These are phyloP conservation scores for Acacia confusa DNA, from an alignment of 306 rosid genomes.

Conservation along the genomic window DNA sequence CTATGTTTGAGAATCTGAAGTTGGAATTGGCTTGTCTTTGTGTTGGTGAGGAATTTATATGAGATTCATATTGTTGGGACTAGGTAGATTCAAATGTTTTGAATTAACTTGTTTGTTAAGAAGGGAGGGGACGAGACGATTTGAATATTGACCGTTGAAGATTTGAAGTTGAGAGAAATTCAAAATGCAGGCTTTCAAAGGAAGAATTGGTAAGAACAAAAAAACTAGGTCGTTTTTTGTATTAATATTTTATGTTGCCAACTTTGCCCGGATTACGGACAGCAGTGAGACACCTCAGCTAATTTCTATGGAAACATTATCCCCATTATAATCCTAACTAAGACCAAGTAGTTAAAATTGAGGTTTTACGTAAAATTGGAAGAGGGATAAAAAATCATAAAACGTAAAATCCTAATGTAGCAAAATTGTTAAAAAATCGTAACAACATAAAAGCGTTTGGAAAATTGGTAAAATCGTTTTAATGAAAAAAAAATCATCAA, in stretches of 20 bases:
- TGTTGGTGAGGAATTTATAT: not conserved
- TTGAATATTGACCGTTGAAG: constrained; percentile 67
- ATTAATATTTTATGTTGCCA: not conserved
- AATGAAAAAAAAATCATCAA: too few species aligned
- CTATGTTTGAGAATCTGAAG: not conserved
- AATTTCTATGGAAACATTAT: too few species aligned
- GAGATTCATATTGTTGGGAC: not conserved
- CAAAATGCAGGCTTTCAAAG: constrained; percentile 36
- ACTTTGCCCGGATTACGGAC: not conserved
- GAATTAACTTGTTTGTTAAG: not conserved
- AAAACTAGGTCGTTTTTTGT: not conserved
- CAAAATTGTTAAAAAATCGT: too few species aligned
- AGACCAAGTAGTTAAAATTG: too few species aligned
- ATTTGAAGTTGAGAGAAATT: constrained; percentile 38
- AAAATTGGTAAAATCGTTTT: too few species aligned
- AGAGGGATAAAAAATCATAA: too few species aligned
- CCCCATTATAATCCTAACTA: too few species aligned
- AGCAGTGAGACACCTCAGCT: too few species aligned
- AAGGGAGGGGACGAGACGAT: not conserved
- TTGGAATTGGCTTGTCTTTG: not conserved
- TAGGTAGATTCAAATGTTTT: constrained; percentile 24
- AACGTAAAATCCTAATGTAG: too few species aligned
- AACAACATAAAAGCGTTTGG: too few species aligned
- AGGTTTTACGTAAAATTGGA: too few species aligned
- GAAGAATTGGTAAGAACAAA: constrained; percentile 25